A percentile compares a stretch with the other conserved stretches of the same genome.
Conservation (phyloP, 768 basidiomycete genomes). For the Exidia glandulosa region DNA sequence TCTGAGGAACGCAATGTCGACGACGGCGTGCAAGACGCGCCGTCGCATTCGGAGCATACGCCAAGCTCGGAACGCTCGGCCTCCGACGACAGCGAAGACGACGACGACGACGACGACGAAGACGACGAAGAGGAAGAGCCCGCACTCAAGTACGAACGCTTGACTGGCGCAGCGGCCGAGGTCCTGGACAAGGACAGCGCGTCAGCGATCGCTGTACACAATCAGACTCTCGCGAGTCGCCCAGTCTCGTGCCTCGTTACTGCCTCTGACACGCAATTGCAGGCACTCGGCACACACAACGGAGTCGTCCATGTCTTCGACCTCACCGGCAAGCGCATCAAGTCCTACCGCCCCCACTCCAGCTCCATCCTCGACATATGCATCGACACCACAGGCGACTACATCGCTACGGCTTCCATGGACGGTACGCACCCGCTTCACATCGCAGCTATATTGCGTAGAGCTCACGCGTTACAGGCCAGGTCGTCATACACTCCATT, state of each 20-base stretch:
- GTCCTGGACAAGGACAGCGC: conserved; percentile 83
- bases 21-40: conserved; percentile 6
- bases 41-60: not conserved
- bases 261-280: not conserved
- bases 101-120: conserved; percentile 39
- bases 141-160: conserved; percentile 79
- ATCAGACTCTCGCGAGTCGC: conserved; percentile 54
- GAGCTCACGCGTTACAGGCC: conserved; percentile 43
- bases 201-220: conserved; percentile 67
- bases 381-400: conserved; percentile 77
- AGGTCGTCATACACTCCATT: conserved; percentile 79
- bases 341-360: conserved; percentile 82
- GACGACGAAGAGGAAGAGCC: conserved; percentile 86
- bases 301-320: conserved; percentile 87
- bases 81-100: conserved; percentile 12
- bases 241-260: not conserved
- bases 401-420: conserved; percentile 83
- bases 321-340: conserved; percentile 67
- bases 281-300: conserved; percentile 88
- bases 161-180: conserved; percentile 60
- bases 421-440: conserved; percentile 52
- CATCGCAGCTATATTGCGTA: not conserved
- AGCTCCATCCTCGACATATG: conserved; percentile 80
- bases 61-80: not conserved
- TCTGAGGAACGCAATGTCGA: conserved; percentile 6